Evolutionary conservation across 345 rosid species (phyloP).

Genomic region (Corchorus olitorius): DNA sequence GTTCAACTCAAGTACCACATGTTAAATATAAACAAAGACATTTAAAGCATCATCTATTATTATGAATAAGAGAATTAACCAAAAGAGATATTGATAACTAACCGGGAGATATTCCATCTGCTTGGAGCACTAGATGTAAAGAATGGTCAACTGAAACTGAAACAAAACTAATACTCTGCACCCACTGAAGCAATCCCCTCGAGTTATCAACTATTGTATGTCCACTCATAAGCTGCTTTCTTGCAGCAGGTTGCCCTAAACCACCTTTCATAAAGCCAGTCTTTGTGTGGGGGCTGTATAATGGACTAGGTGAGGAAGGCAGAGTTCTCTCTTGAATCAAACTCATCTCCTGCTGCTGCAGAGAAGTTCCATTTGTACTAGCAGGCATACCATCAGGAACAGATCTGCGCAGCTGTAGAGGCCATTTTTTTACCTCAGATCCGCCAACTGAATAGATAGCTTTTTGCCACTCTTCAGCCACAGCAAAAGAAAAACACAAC

Average conservation of each 20-base stretch:
- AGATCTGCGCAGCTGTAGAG: constrained; percentile 85
- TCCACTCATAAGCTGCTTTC: constrained; percentile 83
- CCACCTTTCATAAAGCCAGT: constrained; percentile 85
- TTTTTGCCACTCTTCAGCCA: constrained; percentile 89
- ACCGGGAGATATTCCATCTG: constrained; percentile 81
- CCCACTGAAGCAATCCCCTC: constrained; percentile 93
- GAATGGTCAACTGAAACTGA: constrained; percentile 86
- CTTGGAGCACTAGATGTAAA: constrained; percentile 71
- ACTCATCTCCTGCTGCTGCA: constrained; percentile 92
- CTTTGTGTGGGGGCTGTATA: constrained; percentile 84
- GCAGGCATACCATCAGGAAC: constrained; percentile 78
- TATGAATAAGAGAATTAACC: constrained; percentile 6
- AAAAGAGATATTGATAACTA: constrained; percentile 30
- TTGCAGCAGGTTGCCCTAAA: constrained; percentile 69
- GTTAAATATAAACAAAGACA: neutral
- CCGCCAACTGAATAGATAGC: constrained; percentile 93
- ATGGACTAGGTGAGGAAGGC: constrained; percentile 80
- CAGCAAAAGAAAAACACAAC: constrained; percentile 21
- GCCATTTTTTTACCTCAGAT: constrained; percentile 93
- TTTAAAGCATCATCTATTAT: neutral
- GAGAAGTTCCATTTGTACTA: constrained; percentile 66
- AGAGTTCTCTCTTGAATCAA: constrained; percentile 86
- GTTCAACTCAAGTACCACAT: neutral
- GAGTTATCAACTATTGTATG: constrained; percentile 66
- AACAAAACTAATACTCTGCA: constrained; percentile 93